Evolutionary conservation across 495 filamentous ascomycete species (phyloP), one percentile per base, ranked within the genome.

Genomic region (Monascus purpureus): DNA sequence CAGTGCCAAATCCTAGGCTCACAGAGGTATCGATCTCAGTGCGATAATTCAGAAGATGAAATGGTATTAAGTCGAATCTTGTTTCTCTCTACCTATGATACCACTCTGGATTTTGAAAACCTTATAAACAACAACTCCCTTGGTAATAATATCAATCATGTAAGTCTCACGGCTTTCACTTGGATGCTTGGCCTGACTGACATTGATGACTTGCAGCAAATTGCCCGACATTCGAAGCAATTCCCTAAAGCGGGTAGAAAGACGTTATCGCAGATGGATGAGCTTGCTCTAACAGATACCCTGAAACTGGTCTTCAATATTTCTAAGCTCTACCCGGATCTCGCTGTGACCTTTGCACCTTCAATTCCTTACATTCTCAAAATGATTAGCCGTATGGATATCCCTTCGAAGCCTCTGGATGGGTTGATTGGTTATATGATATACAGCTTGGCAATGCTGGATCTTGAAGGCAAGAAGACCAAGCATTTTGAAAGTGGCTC

Each of bases 241-340:
- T 69, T 70, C 37, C 63, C 68, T 6, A 62, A 67, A 44, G 52
- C 53, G 2, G 55, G 57, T 6, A 45, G 46, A 17, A 50, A 45
- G 25, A 49, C 51, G 18, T 45, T 61, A 3, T 51, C 73, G 17
- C 68, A 77, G 2, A 81, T 85, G 64, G 77, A 80, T 35, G 71
- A 76, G 38, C 70, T 88, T 65, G 87, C 85, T 6, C 61, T 97
- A 3, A 68, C 61, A 1, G 92, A 97, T 46, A 84, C 77, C 1
- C 57, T 92, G 8, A 94, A 95, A 46, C 63, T 97, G 26, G 54
- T 93, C 5, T 97, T 92, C 59, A 95, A 94, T 51, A 57, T 94
- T 24, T 77, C 74, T 4, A 74, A 84, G 46, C 72, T 77, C 40
- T 77, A 72, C 43, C 71, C 76, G 0, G 60, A 73, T 31, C 59